phyloP scores from a whole-genome alignment of 1,284 basidiomycete genomes.

The Rhodotorula sp. region DNA sequence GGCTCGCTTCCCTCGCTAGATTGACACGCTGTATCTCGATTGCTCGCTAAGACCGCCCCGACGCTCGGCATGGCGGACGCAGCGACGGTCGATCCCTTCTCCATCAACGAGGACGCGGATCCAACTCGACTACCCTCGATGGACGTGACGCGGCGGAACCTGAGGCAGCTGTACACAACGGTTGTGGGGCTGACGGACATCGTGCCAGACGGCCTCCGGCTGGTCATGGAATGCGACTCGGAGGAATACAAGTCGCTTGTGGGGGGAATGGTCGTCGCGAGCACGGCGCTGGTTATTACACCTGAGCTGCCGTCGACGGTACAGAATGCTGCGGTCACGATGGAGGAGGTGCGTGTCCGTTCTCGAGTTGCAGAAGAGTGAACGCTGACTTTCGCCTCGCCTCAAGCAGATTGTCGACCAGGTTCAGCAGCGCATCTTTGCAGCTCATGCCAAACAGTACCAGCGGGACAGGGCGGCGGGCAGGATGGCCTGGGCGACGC shows the following conservation, averaged over 20 bases:
- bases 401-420: conserved; percentile 24
- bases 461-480: conserved; percentile 1
- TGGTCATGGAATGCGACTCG: conserved; percentile 8
- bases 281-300: background rate
- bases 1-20: too few relatives aligned
- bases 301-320: background rate
- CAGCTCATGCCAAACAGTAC: conserved; percentile 3
- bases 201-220: background rate
- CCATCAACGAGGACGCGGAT: too few relatives aligned
- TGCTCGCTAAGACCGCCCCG: too few relatives aligned
- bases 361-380: background rate
- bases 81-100: too few relatives aligned
- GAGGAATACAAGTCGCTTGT: conserved; percentile 8
- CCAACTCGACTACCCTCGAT: too few relatives aligned
- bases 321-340: background rate
- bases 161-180: conserved; percentile 7
- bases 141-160: background rate
- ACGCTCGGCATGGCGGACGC: too few relatives aligned
- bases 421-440: conserved; percentile 27
- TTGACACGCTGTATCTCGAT: too few relatives aligned
- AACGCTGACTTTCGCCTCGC: too few relatives aligned
- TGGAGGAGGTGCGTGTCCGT: conserved; percentile 23
- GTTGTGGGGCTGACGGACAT: background rate
- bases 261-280: conserved; percentile 14
- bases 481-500: conserved; percentile 17